Evolutionary conservation across 2,329 filamentous ascomycete species (phyloP), one percentile per base, ranked within the genome.

Genomic region (Phaeophleospora eucalypticola): DNA sequence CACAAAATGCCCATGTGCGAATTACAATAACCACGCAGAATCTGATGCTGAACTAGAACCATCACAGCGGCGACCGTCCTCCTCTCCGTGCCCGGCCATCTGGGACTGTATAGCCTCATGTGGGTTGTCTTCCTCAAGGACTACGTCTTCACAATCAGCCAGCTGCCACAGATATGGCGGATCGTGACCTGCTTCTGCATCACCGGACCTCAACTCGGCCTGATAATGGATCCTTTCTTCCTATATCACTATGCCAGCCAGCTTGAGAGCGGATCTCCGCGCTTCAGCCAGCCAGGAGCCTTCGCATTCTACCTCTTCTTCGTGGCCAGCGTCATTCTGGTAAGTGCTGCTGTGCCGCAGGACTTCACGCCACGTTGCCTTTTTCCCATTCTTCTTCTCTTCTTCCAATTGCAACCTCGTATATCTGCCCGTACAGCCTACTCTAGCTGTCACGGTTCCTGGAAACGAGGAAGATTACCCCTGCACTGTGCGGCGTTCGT

Each of bases 251-350:
- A 93, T 70, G 73, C 85, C 58, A 85, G 80, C 63, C 79, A 82
- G 56, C 73, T 95, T 41, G 90, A 95, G 73, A 77, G 70, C 35
- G 77, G 78, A 54, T 86, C 85, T 52, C 71, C 83, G 43, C 82
- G 87, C 49, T 91, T 95, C 66, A 71, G 76, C 35, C 77, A 79
- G 57, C 86, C 86, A 48, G 89, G 88, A 63, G 86, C 93, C 65
- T 80, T 93, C 59, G 76, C 93, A 53, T 83, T 83, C 71, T 95
- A 94, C 65, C 71, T 94, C 58, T 69, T 83, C 49, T 93, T 93
- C 65, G 78, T 90, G 59, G 76, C 79, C 58, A 70, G 71, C 42
- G 71, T 84, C 61, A 91, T 93, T 56, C 65, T 89, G 74, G 89
- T 95, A 88, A 82, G 89, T 46, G 39, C 24, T 41, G 18, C 17